Evolutionary conservation across 805 yeast species (phyloP).

Genomic region (Brettanomyces nanus): DNA sequence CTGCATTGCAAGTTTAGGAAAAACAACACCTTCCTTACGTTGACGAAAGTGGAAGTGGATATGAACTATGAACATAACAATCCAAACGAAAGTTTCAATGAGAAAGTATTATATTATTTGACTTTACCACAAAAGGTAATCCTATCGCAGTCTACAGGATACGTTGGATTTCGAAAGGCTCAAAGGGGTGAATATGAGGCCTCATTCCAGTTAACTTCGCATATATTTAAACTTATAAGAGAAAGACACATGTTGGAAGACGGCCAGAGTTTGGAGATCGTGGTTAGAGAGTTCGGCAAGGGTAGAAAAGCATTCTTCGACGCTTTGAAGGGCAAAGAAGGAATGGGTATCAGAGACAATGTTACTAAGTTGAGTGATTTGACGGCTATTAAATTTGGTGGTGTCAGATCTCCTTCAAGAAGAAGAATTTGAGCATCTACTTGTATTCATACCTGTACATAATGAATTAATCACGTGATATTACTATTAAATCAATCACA

Average conservation of each 20-base stretch:
- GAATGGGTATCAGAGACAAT: constrained; percentile 54
- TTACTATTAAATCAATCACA: not conserved
- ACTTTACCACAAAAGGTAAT: constrained; percentile 72
- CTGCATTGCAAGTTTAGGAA: constrained; percentile 69
- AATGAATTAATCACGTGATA: not conserved
- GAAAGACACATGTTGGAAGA: constrained; percentile 32
- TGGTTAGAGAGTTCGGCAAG: constrained; percentile 76
- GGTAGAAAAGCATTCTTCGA: constrained; percentile 82
- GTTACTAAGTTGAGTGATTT: constrained; percentile 68
- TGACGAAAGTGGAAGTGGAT: constrained; percentile 65
- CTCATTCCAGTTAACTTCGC: constrained; percentile 72
- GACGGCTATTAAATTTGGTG: constrained; percentile 86
- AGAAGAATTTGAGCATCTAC: constrained; percentile 45
- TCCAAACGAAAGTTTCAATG: constrained; percentile 48
- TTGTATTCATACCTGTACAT: no score
- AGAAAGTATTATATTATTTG: constrained; percentile 68
- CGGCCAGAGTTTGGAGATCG: constrained; percentile 60
- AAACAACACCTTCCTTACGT: constrained; percentile 77
- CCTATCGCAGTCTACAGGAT: constrained; percentile 69
- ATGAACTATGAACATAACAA: constrained; percentile 48
- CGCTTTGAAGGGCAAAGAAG: constrained; percentile 87
- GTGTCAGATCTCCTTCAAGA: constrained; percentile 73
- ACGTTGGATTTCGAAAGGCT: constrained; percentile 80
- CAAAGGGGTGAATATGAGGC: constrained; percentile 93
- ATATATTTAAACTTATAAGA: constrained; percentile 62